Percentiles rank a stretch among this genome's conserved stretches.
Conservation (phyloP, 2,329 filamentous ascomycete species). For the Fusarium chlamydosporum region DNA sequence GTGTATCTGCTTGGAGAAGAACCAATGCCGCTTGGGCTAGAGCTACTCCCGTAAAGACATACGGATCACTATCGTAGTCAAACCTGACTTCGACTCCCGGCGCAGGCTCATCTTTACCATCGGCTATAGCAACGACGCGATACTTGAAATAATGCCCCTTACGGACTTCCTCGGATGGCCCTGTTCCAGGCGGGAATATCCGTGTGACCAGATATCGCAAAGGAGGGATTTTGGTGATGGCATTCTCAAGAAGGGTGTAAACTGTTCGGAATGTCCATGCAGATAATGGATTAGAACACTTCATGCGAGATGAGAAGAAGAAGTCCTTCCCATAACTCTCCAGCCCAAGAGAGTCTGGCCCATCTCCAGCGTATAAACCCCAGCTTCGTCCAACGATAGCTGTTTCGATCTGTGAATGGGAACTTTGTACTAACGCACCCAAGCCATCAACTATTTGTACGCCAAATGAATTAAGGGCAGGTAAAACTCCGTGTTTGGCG, state of each 20-base stretch:
- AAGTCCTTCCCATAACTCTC: conserved; percentile 16
- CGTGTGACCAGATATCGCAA: conserved; percentile 26
- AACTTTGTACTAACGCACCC: conserved; percentile 24
- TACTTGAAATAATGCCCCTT: conserved; percentile 33
- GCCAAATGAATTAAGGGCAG: conserved; percentile 1
- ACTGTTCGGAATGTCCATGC: conserved; percentile 17
- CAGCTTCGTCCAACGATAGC: conserved; percentile 41
- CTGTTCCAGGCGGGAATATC: conserved; percentile 40
- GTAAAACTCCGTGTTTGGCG: conserved; percentile 4
- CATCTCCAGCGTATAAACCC: conserved; percentile 18
- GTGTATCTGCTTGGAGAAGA: conserved; percentile 30
- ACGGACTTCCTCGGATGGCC: conserved; percentile 31
- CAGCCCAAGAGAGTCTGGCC: conserved; percentile 1
- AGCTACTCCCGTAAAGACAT: conserved; percentile 40
- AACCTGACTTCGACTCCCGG: conserved; percentile 31
- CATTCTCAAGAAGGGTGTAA: conserved; percentile 19
- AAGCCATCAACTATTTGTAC: background rate
- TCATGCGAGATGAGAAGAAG: conserved; percentile 27
- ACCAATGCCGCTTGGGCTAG: conserved; percentile 41
- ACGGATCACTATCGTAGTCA: conserved; percentile 36
- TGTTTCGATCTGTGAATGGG: conserved; percentile 35
- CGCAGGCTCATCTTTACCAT: background rate
- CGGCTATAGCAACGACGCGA: conserved; percentile 32
- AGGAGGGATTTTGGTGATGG: conserved; percentile 23
- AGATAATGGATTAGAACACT: conserved; percentile 2